Evolutionary conservation across 306 rosid genomes (phyloP).

Genomic region (Cicer arietinum): DNA sequence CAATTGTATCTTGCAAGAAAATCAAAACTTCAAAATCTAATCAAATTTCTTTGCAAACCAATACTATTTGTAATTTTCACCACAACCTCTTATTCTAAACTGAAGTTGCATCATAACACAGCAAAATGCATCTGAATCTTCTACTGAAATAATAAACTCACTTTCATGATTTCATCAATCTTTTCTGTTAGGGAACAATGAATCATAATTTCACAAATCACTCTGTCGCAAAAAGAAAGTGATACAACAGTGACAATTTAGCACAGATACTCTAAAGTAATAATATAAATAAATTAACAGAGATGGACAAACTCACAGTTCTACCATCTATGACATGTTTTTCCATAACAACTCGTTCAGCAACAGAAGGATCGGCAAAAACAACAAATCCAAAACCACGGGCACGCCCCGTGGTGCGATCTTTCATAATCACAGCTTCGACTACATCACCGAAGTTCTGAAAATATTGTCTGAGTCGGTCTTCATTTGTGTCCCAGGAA

Average conservation of each 20-base stretch:
- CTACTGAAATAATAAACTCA: constrained; percentile 6
- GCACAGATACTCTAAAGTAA: background rate
- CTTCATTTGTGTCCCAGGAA: constrained; percentile 73
- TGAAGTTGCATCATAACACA: constrained; percentile 19
- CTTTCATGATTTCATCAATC: constrained; percentile 25
- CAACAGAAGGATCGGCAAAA: constrained; percentile 60
- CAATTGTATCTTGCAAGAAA: constrained; percentile 19
- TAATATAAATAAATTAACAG: background rate
- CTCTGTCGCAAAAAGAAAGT: constrained; percentile 1
- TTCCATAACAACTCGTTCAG: constrained; percentile 61
- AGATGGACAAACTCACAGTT: constrained; percentile 56
- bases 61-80: background rate
- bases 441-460: constrained; percentile 58
- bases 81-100: constrained; percentile 28
- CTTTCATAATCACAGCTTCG: constrained; percentile 68
- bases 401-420: constrained; percentile 64
- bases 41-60: constrained; percentile 16
- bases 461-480: constrained; percentile 63
- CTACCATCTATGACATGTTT: constrained; percentile 66
- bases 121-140: constrained; percentile 7
- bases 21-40: background rate
- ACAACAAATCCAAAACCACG: constrained; percentile 67
- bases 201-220: constrained; percentile 27
- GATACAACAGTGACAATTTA: constrained; percentile 30
- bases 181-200: background rate